phyloP scores from a whole-genome alignment of 257 asterid species.

The Agastache rugosa region DNA sequence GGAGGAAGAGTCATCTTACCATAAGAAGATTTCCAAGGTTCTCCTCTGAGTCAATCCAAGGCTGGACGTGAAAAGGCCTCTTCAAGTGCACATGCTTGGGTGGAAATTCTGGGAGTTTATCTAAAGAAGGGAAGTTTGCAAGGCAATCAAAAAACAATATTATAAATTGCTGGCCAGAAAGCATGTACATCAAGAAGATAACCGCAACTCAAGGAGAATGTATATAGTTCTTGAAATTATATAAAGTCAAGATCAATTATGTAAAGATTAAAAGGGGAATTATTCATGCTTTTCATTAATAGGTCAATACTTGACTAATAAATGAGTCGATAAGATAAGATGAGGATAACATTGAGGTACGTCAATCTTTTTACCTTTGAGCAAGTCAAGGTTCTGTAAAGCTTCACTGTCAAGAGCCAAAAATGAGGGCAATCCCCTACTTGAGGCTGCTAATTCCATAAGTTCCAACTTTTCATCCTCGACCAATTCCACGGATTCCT shows the following conservation, averaged over 20 bases:
- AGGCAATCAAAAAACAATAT: constrained; percentile 28
- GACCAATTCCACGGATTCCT: constrained; percentile 73
- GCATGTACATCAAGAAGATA: constrained; percentile 26
- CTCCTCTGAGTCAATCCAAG: constrained; percentile 83
- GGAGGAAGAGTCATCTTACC: constrained; percentile 57
- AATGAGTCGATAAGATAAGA: not conserved
- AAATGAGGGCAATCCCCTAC: constrained; percentile 65
- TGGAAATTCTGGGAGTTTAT: constrained; percentile 72
- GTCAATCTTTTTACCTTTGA: constrained; percentile 53
- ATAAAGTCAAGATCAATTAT: not conserved
- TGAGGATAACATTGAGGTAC: constrained; percentile 20
- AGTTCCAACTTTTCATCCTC: constrained; percentile 87
- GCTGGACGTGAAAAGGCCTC: constrained; percentile 70
- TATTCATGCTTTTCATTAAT: not conserved
- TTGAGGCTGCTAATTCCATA: constrained; percentile 80
- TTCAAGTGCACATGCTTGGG: constrained; percentile 65
- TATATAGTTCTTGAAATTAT: constrained; percentile 1
- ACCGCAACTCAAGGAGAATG: constrained; percentile 10
- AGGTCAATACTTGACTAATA: not conserved
- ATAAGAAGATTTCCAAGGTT: constrained; percentile 74
- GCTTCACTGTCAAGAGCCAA: constrained; percentile 70
- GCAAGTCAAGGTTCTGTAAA: constrained; percentile 60
- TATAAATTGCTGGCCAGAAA: constrained; percentile 25
- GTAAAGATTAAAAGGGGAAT: not conserved
- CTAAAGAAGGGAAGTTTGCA: constrained; percentile 49